Conservation (phyloP, 208 protist genomes). For the Crithidia bombi region DNA sequence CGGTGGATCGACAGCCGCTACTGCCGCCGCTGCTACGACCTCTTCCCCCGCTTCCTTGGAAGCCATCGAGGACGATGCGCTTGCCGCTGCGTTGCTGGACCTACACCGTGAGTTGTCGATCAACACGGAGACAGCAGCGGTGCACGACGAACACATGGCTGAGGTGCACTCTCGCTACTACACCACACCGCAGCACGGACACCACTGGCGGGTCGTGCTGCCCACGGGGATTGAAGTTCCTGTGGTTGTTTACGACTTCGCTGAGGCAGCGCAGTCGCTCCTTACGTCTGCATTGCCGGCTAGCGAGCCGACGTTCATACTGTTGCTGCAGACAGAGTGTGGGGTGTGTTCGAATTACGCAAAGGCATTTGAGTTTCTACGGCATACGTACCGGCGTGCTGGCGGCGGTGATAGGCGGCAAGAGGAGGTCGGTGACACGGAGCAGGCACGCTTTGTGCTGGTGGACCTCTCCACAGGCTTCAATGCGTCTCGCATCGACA, state of each 20-base stretch:
- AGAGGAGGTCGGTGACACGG: background rate
- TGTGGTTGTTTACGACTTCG: slow-evolving; percentile 14
- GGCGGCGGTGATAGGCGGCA: slow-evolving; percentile 1
- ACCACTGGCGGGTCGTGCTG: slow-evolving; percentile 19
- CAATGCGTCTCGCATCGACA: background rate
- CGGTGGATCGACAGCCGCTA: no score
- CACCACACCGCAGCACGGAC: background rate
- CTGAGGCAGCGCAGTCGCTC: background rate
- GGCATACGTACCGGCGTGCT: slow-evolving; percentile 9
- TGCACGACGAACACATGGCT: background rate
- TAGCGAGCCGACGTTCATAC: slow-evolving; percentile 23
- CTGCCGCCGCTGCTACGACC: background rate
- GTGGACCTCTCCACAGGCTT: background rate
- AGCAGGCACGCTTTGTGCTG: background rate
- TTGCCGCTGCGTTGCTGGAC: background rate
- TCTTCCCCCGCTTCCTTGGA: background rate
- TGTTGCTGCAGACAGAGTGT: slow-evolving; percentile 48
- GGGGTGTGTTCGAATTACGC: slow-evolving; percentile 41
- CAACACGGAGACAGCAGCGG: background rate
- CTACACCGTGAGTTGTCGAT: background rate
- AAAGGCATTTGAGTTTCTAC: slow-evolving; percentile 51
- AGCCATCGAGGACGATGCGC: background rate
- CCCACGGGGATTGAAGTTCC: slow-evolving; percentile 7
- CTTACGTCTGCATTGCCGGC: background rate
- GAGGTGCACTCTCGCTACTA: slow-evolving; percentile 1